A percentile compares a stretch with the other conserved stretches of the same genome.
Evolutionary conservation across 1,284 basidiomycete species (phyloP).

Genomic region (Malassezia slooffiae): DNA sequence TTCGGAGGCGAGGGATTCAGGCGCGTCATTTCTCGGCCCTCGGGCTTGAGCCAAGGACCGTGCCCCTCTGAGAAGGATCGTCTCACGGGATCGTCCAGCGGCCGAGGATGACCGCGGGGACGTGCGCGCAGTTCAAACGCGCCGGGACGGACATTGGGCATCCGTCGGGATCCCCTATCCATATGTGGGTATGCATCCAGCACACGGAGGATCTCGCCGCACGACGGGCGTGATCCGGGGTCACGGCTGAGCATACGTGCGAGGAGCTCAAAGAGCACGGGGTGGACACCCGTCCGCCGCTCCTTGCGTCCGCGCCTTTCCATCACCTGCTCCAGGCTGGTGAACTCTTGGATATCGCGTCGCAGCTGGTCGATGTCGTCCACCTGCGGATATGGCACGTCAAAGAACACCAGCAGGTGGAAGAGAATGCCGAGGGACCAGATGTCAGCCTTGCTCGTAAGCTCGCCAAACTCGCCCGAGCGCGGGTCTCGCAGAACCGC

Average conservation of each 20-base stretch:
- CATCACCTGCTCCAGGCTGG: neutral
- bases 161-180: too few species aligned
- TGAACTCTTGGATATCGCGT: constrained; percentile 61
- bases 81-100: too few species aligned
- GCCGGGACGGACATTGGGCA: too few species aligned
- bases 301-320: neutral
- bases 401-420: constrained; percentile 77
- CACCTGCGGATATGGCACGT: constrained; percentile 49
- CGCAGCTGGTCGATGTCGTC: constrained; percentile 60
- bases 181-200: neutral
- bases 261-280: constrained; percentile 1
- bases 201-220: constrained; percentile 1
- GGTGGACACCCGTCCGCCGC: constrained; percentile 2
- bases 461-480: constrained; percentile 57
- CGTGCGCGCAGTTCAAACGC: too few species aligned
- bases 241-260: constrained; percentile 5
- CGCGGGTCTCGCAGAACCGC: constrained; percentile 52
- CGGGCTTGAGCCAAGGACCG: too few species aligned
- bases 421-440: constrained; percentile 63
- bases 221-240: constrained; percentile 5
- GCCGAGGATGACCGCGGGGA: too few species aligned
- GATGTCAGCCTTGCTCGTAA: constrained; percentile 64
- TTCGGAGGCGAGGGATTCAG: too few species aligned
- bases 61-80: too few species aligned
- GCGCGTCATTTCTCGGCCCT: too few species aligned